Conservation (phyloP, 2,329 filamentous ascomycete genomes). For the Cercospora beticola region DNA sequence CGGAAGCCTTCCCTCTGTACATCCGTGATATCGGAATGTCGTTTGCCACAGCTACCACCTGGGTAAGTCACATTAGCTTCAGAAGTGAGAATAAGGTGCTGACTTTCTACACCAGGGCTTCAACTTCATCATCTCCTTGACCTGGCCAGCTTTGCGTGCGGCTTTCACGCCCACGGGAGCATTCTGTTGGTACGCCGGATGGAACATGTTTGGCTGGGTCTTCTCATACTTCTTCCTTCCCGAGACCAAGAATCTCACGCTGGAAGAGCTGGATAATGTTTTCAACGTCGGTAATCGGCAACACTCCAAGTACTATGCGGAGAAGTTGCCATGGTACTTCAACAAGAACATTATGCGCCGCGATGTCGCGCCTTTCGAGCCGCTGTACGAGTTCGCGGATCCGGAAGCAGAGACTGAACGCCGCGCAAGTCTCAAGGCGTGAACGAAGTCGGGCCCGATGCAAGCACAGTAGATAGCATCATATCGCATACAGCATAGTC, state of each 20-base stretch:
- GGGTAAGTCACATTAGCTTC: slow-evolving; percentile 38
- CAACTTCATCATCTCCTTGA: slow-evolving; percentile 36
- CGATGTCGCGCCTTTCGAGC: slow-evolving; percentile 26
- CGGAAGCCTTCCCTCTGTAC: slow-evolving; percentile 47
- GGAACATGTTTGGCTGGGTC: slow-evolving; percentile 37
- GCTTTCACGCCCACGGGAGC: slow-evolving; percentile 54
- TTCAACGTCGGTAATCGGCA: slow-evolving; percentile 31
- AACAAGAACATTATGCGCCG: slow-evolving; percentile 25
- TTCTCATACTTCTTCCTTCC: slow-evolving; percentile 30
- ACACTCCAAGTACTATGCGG: slow-evolving; percentile 29
- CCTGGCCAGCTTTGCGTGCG: slow-evolving; percentile 51
- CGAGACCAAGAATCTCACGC: slow-evolving; percentile 54
- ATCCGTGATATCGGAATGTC: slow-evolving; percentile 41
- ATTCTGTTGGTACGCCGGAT: slow-evolving; percentile 57
- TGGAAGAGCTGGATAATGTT: slow-evolving; percentile 63
- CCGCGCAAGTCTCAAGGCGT: slow-evolving; percentile 5
- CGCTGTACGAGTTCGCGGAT: slow-evolving; percentile 23
- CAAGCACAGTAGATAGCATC: not conserved
- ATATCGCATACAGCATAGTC: not conserved
- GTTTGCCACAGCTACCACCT: slow-evolving; percentile 55
- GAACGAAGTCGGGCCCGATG: not conserved
- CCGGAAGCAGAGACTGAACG: slow-evolving; percentile 12
- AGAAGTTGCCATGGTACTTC: slow-evolving; percentile 31
- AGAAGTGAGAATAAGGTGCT: not conserved
- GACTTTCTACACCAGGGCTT: slow-evolving; percentile 20